Evolutionary conservation across 345 rosid species (phyloP).

Genomic region (Durio zibethinus): DNA sequence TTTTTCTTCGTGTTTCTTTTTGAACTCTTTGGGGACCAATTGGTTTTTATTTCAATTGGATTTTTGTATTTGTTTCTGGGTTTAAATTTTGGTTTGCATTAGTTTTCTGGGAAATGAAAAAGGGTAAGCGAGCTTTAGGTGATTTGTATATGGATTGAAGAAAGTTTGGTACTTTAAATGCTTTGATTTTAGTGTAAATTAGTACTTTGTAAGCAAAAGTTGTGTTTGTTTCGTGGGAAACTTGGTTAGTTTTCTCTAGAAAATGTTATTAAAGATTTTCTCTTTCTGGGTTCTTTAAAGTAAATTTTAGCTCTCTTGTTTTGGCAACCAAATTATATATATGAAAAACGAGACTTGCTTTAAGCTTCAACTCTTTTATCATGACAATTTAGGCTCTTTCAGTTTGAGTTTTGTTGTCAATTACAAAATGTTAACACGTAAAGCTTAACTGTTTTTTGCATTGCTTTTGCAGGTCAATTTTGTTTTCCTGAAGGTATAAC

Average conservation of each 20-base stretch:
- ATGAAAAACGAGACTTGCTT: neutral
- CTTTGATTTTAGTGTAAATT: neutral
- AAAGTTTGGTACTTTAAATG: neutral
- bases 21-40: neutral
- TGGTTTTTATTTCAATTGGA: neutral
- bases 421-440: neutral
- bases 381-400: neutral
- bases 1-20: neutral
- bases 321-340: neutral
- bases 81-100: neutral
- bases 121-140: neutral
- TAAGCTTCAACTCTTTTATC: neutral
- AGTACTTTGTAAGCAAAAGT: neutral
- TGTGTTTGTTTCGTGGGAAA: neutral
- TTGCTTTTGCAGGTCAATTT: slow-evolving; percentile 27
- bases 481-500: slow-evolving; percentile 1
- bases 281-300: neutral
- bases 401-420: neutral
- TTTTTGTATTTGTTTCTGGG: neutral
- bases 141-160: neutral
- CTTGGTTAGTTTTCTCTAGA: neutral
- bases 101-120: slow-evolving; percentile 4
- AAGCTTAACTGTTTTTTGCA: slow-evolving; percentile 11
- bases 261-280: neutral
- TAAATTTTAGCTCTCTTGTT: neutral